A percentile compares a stretch with the other conserved stretches of the same genome.
These are phyloP conservation scores for Malus sieversii DNA, from an alignment of 306 rosid species.

Conservation along the genomic window DNA sequence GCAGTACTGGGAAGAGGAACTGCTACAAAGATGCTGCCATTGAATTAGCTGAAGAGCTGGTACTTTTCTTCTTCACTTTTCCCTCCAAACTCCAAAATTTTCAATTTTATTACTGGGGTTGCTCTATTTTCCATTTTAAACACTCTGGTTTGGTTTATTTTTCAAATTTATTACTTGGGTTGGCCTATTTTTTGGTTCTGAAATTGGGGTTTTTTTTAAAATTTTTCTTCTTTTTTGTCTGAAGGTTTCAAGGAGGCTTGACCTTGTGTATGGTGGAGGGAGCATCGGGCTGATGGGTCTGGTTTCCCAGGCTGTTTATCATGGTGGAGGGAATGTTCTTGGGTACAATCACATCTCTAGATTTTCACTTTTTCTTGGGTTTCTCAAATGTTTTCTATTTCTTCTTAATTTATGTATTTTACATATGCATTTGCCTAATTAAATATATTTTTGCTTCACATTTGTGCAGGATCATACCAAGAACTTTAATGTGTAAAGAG, in stretches of 20 bases:
- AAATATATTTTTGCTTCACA: neutral
- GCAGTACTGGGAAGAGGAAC: slow-evolving; percentile 44
- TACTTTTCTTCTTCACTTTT: neutral
- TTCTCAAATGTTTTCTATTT: neutral
- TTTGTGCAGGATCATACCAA: slow-evolving; percentile 39
- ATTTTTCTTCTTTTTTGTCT: neutral
- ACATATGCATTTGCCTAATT: neutral
- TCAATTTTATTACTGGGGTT: too few species aligned
- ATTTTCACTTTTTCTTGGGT: slow-evolving; percentile 1
- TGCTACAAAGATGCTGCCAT: slow-evolving; percentile 49
- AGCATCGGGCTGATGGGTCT: slow-evolving; percentile 57
- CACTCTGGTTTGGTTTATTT: too few species aligned
- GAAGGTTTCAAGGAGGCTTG: slow-evolving; percentile 43
- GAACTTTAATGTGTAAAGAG: slow-evolving; percentile 42
- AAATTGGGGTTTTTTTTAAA: neutral
- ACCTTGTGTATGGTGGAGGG: slow-evolving; percentile 67
- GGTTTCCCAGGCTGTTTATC: slow-evolving; percentile 54
- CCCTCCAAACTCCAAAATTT: neutral
- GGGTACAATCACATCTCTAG: slow-evolving; percentile 24
- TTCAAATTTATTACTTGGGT: neutral
- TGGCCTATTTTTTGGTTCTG: neutral
- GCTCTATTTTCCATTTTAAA: neutral
- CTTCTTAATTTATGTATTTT: neutral
- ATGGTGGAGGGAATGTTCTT: slow-evolving; percentile 51
- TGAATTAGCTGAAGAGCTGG: slow-evolving; percentile 50